Conservation (phyloP, 176 grass and related monocot genomes). For the Eragrostis nindensis region DNA sequence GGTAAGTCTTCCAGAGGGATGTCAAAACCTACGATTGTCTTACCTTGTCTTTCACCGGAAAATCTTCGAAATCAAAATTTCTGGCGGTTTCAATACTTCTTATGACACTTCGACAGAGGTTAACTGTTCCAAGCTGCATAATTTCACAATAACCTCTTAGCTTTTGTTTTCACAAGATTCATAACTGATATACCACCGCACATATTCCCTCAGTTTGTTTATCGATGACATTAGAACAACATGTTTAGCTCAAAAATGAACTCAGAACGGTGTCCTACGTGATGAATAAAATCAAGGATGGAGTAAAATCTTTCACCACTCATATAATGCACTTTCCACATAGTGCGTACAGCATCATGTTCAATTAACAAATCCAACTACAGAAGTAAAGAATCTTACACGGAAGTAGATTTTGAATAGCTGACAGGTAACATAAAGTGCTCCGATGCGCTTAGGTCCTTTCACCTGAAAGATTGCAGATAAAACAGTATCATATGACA, state of each 20-base stretch:
- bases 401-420: constrained; percentile 99
- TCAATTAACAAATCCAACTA: background rate
- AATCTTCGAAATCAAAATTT: constrained; percentile 98
- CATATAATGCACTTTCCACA: background rate
- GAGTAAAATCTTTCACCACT: background rate
- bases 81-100: constrained; percentile 96
- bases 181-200: background rate
- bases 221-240: too few species aligned
- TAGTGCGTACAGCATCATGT: background rate
- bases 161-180: background rate
- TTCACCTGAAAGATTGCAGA: constrained; percentile 68
- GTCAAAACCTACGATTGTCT: constrained; percentile 2
- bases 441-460: constrained; percentile 90
- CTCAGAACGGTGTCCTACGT: too few species aligned
- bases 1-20: constrained; percentile 23
- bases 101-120: constrained; percentile 93
- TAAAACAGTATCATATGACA: constrained; percentile 29
- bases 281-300: too few species aligned
- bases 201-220: background rate
- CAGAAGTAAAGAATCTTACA: constrained; percentile 43
- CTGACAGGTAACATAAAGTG: constrained; percentile 92
- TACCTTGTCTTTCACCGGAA: constrained; percentile 92
- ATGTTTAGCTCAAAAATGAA: too few species aligned
- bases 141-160: constrained; percentile 40
- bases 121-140: constrained; percentile 95